Conservation (phyloP, 768 basidiomycete genomes). For the Collybiopsis luxurians region DNA sequence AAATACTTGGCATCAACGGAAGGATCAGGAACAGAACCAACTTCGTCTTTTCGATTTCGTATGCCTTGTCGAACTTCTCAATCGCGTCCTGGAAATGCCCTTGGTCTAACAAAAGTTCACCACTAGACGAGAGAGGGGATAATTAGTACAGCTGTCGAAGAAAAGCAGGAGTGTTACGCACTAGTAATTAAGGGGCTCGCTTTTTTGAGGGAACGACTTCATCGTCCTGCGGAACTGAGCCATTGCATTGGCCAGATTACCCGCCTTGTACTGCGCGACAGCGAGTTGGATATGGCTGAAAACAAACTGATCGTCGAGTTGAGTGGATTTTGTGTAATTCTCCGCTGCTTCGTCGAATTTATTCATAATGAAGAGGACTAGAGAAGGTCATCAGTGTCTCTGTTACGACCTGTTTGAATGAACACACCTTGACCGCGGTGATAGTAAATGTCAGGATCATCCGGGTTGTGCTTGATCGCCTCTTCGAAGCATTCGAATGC, state of each 20-base stretch:
- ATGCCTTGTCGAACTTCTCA: slow-evolving; percentile 89
- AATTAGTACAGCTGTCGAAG: background rate
- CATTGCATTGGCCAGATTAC: slow-evolving; percentile 77
- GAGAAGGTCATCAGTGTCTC: background rate
- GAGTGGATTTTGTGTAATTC: slow-evolving; percentile 89
- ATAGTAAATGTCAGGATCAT: slow-evolving; percentile 96
- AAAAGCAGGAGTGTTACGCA: slow-evolving; percentile 34
- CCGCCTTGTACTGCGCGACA: slow-evolving; percentile 94
- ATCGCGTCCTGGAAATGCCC: slow-evolving; percentile 83
- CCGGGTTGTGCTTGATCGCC: slow-evolving; percentile 76
- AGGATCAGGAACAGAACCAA: background rate
- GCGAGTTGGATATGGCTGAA: slow-evolving; percentile 98
- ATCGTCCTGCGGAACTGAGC: slow-evolving; percentile 86
- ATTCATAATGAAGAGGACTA: slow-evolving; percentile 94
- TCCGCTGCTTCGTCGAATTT: slow-evolving; percentile 82
- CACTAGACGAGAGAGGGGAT: slow-evolving; percentile 43
- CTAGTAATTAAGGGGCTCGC: slow-evolving; percentile 96
- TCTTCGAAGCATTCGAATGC: slow-evolving; percentile 92
- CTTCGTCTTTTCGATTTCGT: slow-evolving; percentile 84
- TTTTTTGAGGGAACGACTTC: slow-evolving; percentile 78
- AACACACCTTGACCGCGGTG: slow-evolving; percentile 90
- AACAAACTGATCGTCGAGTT: slow-evolving; percentile 84
- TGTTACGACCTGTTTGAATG: background rate
- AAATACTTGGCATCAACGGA: background rate
- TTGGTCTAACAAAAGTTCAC: slow-evolving; percentile 93